Conservation (phyloP, 2,329 filamentous ascomycete genomes). For the Nigrograna mackinnonii region DNA sequence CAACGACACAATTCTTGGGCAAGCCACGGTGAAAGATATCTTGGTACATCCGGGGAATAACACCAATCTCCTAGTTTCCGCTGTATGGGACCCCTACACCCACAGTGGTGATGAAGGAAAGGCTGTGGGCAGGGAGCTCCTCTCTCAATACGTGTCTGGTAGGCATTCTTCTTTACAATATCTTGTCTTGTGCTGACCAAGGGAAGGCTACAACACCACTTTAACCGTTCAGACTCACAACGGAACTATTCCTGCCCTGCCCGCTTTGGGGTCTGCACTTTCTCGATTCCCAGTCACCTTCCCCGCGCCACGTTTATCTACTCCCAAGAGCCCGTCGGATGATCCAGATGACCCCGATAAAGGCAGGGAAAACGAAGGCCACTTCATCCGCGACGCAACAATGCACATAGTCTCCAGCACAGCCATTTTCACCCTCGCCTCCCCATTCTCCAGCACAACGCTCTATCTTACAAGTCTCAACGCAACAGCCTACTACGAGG, state of each 20-base stretch:
- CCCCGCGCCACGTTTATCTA: conserved; percentile 67
- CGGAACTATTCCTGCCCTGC: conserved; percentile 73
- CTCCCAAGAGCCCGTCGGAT: conserved; percentile 55
- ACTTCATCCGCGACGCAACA: conserved; percentile 82
- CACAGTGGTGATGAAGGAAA: conserved; percentile 65
- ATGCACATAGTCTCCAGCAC: conserved; percentile 86
- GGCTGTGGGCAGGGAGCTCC: conserved; percentile 68
- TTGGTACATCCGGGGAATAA: conserved; percentile 72
- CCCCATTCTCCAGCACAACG: conserved; percentile 73
- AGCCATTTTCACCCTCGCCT: conserved; percentile 80
- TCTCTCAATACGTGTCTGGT: conserved; percentile 87
- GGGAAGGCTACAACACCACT: conserved; percentile 78
- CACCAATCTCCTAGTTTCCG: conserved; percentile 66
- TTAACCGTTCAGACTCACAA: conserved; percentile 74
- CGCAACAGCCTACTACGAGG: conserved; percentile 85
- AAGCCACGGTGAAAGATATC: conserved; percentile 69
- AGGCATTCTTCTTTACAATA: conserved; percentile 11
- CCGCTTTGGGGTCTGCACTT: conserved; percentile 72
- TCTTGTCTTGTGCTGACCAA: neutral
- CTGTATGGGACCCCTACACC: conserved; percentile 72
- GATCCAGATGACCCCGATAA: conserved; percentile 39
- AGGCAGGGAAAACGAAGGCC: conserved; percentile 47
- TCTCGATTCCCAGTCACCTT: conserved; percentile 73
- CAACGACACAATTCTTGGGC: conserved; percentile 75
- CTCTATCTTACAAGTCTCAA: conserved; percentile 79